A percentile compares a stretch with the other conserved stretches of the same genome.
phyloP scores from a whole-genome alignment of 257 asterid species.

The Ligustrum vulgare region DNA sequence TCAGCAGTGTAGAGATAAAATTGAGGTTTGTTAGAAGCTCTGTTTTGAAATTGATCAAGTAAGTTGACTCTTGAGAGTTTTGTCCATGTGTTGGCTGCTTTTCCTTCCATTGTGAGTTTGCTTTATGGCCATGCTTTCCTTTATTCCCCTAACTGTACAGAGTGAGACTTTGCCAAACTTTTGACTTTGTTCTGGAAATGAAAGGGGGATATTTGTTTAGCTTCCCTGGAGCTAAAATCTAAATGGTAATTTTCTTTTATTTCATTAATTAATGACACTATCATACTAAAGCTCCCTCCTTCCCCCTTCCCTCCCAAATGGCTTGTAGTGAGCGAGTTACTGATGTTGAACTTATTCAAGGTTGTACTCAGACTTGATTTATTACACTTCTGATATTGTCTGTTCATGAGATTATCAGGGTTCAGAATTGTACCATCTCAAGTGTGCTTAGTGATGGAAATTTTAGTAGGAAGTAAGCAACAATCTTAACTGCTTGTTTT shows the following conservation, averaged over 20 bases:
- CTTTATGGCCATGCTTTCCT: not conserved
- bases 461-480: conserved; percentile 37
- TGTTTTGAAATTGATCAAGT: no score
- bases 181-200: not conserved
- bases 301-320: not conserved
- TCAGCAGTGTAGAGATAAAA: not conserved
- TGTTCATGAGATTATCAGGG: conserved; percentile 32
- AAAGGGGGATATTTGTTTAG: not conserved
- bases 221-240: not conserved
- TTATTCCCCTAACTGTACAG: not conserved
- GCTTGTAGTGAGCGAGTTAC: conserved; percentile 2
- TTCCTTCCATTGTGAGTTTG: not conserved
- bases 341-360: conserved; percentile 4
- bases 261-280: not conserved
- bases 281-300: not conserved
- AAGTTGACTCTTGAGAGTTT: not conserved
- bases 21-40: not conserved
- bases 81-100: not conserved
- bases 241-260: not conserved
- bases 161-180: not conserved
- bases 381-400: conserved; percentile 29
- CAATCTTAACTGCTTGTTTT: conserved; percentile 31
- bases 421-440: conserved; percentile 30
- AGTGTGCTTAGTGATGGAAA: conserved; percentile 41
- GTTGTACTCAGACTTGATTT: conserved; percentile 8